Conservation (phyloP, 1,284 basidiomycete species). For the Bjerkandera adusta region DNA sequence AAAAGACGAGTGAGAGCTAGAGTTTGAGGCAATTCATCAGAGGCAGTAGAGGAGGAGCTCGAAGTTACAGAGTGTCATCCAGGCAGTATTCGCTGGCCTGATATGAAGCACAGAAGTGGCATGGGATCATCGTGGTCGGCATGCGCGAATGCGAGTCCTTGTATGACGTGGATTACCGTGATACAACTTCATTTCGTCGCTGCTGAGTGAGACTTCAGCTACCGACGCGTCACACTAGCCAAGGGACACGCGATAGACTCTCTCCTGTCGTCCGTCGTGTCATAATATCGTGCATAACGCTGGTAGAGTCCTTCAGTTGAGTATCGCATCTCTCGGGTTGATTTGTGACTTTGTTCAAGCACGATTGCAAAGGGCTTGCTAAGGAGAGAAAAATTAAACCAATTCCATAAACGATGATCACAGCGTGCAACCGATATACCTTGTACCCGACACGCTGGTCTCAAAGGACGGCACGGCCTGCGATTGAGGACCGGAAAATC, state of each 20-base stretch:
- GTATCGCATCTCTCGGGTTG: constrained; percentile 57
- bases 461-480: no score
- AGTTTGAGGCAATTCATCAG: no score
- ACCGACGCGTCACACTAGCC: constrained; percentile 49
- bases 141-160: no score
- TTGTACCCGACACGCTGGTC: constrained; percentile 17
- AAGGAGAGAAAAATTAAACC: background rate
- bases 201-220: constrained; percentile 53
- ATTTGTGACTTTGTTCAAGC: constrained; percentile 64
- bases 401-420: background rate
- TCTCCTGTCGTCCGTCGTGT: constrained; percentile 35
- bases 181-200: background rate
- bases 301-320: constrained; percentile 51
- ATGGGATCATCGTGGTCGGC: no score
- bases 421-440: constrained; percentile 9
- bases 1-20: no score
- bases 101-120: no score
- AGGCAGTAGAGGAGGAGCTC: no score
- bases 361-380: constrained; percentile 65
- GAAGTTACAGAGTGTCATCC: no score
- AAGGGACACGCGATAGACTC: constrained; percentile 65
- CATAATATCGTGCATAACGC: constrained; percentile 60
- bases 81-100: no score
- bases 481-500: no score
- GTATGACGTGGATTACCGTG: no score